phyloP scores from a whole-genome alignment of 2,329 filamentous ascomycete species.

The Nothomitra cinnamomea region DNA sequence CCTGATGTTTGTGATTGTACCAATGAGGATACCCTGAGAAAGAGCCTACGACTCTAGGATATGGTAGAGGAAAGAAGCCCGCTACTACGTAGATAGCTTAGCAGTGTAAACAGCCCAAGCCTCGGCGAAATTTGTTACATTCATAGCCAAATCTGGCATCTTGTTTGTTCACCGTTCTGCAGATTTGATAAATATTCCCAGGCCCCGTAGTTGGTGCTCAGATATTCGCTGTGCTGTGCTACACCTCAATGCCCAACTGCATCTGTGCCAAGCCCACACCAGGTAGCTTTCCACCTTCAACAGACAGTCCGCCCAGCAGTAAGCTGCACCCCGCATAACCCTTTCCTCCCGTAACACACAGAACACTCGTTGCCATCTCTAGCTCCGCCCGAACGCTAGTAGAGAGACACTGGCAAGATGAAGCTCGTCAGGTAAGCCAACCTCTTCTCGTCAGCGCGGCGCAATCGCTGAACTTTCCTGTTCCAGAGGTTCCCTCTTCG shows the following conservation, averaged over 20 bases:
- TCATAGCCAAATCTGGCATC: too few relatives aligned
- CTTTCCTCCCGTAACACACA: background rate
- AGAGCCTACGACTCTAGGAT: background rate
- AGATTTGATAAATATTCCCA: too few relatives aligned
- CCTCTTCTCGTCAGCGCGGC: conserved; percentile 13
- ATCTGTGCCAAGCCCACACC: too few relatives aligned
- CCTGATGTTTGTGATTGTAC: background rate
- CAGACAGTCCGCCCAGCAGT: too few relatives aligned
- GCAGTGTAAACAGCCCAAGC: background rate
- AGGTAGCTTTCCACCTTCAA: too few relatives aligned
- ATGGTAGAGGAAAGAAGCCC: conserved; percentile 1
- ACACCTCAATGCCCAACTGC: too few relatives aligned
- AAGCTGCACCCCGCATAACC: background rate
- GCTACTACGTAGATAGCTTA: conserved; percentile 8
- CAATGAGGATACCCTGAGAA: conserved; percentile 12
- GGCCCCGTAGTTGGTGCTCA: too few relatives aligned
- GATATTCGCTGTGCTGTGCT: too few relatives aligned
- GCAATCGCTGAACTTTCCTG: conserved; percentile 26
- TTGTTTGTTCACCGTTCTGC: too few relatives aligned
- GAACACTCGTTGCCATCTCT: background rate
- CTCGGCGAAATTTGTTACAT: too few relatives aligned
- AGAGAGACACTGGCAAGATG: conserved; percentile 39
- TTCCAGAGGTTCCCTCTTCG: conserved; percentile 23
- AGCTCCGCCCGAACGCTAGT: background rate
- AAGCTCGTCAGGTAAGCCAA: conserved; percentile 82